Evolutionary conservation across 2,329 filamentous ascomycete genomes (phyloP), one percentile per base, ranked within the genome.

Genomic region (Claviceps cyperi): DNA sequence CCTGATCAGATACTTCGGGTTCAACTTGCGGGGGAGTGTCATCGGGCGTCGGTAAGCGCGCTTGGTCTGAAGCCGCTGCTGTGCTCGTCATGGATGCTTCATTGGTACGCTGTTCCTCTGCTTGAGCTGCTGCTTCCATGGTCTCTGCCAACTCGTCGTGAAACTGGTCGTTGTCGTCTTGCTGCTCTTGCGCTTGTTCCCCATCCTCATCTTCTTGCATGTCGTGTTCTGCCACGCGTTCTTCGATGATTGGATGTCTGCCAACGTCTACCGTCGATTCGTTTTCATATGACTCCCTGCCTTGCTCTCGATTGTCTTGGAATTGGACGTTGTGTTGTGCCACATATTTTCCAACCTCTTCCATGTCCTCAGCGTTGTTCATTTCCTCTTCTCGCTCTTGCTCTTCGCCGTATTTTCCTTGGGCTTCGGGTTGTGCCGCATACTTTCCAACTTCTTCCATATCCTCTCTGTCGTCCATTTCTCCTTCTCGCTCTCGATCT

Each of bases 31-130:
- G 69, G 15, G 70, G 69, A 49, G 69, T 77, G 54, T 76, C 69
- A 54, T 77, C 75, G 49, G 75, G 75, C 40, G 74, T 77, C 52
- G 74, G 72, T 53, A 77, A 64, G 53, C 72, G 71, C 47, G 63
- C 69, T 24, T 66, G 64, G 40, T 66, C 68, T 53, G 63, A 67
- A 57, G 58, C 66, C 56, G 64, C 67, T 54, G 60, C 58, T 50
- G 53, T 55, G 55, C 56, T 63, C 53, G 51, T 59, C 53, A 63
- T 61, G 7, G 64, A 68, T 46, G 55, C 39, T 15, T 36, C 45
- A 3, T 40, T 28, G 14, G 15, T n/a, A 17, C 19, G 43, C 39
- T 37, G 19, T 9, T 50, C 48, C 35, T 45, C 43, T 13, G 46
- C 17, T 21, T 39, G 45, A 39, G 53, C 55, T 19, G 53, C 52